These are phyloP conservation scores for Coffea canephora DNA, from an alignment of 257 asterid genomes.

Conservation along the genomic window DNA sequence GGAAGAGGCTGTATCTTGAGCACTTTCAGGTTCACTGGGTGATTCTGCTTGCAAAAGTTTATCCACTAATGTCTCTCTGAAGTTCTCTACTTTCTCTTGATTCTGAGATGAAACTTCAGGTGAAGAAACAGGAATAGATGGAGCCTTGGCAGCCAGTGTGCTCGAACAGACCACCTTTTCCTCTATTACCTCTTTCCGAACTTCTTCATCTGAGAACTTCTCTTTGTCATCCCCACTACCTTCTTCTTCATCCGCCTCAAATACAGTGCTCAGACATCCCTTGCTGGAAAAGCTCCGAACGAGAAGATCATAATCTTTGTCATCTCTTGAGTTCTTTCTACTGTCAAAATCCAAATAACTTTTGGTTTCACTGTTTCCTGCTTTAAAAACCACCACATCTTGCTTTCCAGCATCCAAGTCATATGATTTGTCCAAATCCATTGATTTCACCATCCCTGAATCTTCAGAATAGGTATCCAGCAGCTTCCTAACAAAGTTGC, in stretches of 20 bases:
- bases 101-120: constrained; percentile 26
- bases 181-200: constrained; percentile 75
- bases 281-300: constrained; percentile 37
- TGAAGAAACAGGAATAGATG: constrained; percentile 18
- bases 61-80: constrained; percentile 3
- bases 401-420: constrained; percentile 55
- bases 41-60: constrained; percentile 12
- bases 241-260: constrained; percentile 71
- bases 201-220: constrained; percentile 54
- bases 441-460: constrained; percentile 87
- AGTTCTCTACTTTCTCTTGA: background rate
- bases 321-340: constrained; percentile 33
- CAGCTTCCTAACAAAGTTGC: constrained; percentile 54
- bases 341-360: constrained; percentile 28
- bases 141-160: constrained; percentile 6
- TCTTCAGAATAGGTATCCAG: constrained; percentile 60
- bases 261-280: constrained; percentile 65
- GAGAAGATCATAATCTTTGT: constrained; percentile 25
- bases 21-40: constrained; percentile 24
- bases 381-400: constrained; percentile 27
- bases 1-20: constrained; percentile 29
- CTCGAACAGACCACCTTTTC: constrained; percentile 49
- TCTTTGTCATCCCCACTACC: constrained; percentile 49
- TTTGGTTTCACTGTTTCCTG: constrained; percentile 25
- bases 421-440: constrained; percentile 78